Percentiles rank a stretch among this genome's conserved stretches.
Evolutionary conservation across 495 filamentous ascomycete species (phyloP).

Genomic region (Neurospora pannonica): DNA sequence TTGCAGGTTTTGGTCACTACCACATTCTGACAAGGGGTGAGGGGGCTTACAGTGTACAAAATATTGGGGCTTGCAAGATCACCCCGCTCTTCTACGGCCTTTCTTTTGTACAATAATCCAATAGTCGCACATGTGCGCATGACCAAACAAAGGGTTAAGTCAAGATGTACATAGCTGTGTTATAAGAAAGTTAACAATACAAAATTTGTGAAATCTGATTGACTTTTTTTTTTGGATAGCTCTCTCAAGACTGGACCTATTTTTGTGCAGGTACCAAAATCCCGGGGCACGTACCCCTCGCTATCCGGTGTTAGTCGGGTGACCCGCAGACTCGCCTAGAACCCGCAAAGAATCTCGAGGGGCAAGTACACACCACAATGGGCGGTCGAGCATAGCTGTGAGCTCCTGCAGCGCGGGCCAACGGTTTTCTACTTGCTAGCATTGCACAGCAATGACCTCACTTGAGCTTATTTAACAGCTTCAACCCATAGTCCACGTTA

Average conservation of each 20-base stretch:
- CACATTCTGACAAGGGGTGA: too few species aligned
- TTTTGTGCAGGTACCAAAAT: background rate
- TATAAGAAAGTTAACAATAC: background rate
- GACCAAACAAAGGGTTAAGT: background rate
- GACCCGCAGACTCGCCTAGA: background rate
- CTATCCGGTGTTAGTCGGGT: background rate
- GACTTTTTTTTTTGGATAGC: background rate
- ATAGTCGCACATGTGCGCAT: background rate
- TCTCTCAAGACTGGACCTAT: background rate
- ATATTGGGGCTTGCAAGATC: background rate
- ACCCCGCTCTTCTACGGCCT: background rate
- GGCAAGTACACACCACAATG: background rate
- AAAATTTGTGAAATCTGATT: background rate
- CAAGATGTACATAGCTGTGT: background rate
- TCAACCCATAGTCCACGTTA: background rate
- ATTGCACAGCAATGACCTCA: background rate
- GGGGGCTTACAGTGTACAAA: background rate
- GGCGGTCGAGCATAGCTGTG: background rate
- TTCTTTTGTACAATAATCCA: background rate
- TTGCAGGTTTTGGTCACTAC: too few species aligned
- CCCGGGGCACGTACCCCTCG: background rate
- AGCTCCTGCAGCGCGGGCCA: background rate
- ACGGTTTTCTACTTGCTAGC: background rate
- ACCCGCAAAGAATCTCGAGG: background rate
- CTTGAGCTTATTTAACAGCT: background rate